Evolutionary conservation across 805 yeast genomes (phyloP), one percentile per base, ranked within the genome.

Genomic region (Starmerella gropengiesseri): DNA sequence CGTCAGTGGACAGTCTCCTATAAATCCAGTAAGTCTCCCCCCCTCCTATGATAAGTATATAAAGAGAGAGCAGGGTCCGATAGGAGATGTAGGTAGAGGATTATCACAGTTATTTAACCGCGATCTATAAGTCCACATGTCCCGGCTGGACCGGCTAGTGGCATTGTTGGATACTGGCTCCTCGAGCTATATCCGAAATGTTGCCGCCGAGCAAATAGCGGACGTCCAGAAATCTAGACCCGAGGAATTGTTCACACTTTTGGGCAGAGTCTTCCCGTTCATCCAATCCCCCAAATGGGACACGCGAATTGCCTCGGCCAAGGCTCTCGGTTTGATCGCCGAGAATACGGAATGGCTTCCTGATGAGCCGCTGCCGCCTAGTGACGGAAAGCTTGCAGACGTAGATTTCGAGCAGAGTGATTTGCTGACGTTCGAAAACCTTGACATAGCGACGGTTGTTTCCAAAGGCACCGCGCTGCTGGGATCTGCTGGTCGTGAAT

Each of bases 161-260:
- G 51, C 58, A 25, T 56, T 67, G 52, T 66, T 91, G 51, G 98
- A 93, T 63, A 84, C 96, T 1, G 98, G 98, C 9, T 84, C 95
- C 11, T 85, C 96, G 5, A 83, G 83, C 30, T 81, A 85, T 59
- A 91, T 91, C 33, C 73, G 97, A 51, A 85, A 84, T 57, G 84
- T 95, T 8, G 99, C 98, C 1, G 97, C 97, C 2, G 95, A 89
- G 56, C 99, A 91, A 63, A 69, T 91, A 51, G 84, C 95, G 5
- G 97, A 89, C 52, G 70, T 93, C 29, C 96, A 95, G 21, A 81
- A 81, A 60, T 81, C 81, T 32, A 97, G 91, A 56, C 95, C 97
- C 0, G 97, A 89, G 56, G 97, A 91, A 55, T 75, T 83, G 17
- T 69, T 85, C 41, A 80, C 80, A 45, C 65, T 91, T 31, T 64